Evolutionary conservation across 495 filamentous ascomycete species (phyloP), one percentile per base, ranked within the genome.

Genomic region (Neurospora tetraspora): DNA sequence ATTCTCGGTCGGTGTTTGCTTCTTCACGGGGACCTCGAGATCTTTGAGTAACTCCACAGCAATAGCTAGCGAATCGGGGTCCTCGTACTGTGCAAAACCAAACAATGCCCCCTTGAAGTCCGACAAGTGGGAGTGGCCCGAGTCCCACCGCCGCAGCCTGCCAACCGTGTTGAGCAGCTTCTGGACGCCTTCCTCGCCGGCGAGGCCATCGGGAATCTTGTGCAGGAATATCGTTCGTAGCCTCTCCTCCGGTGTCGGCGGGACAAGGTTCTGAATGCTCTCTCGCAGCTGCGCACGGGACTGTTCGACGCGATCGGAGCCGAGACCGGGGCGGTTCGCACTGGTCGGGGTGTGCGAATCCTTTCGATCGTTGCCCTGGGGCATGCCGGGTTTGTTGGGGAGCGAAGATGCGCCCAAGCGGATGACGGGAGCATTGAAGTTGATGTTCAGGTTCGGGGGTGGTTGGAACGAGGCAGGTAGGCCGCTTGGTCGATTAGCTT

Each of bases 361-460:
- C 72, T 75, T 78, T 34, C 82, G 78, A 65, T 86, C 84, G 76
- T 88, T 81, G 12, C 86, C 82, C n/a, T 70, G 69, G 12, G 77
- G 73, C 1, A 85, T 86, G 43, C 88, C 81, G 43, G 91, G 85
- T 78, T 94, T 93, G 34, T 87, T 80, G 6, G 91, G 90, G 4
- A 88, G 88, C 10, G 89, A 87, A 4, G 87, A 89, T 45, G 88
- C 86, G 11, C 95, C 95, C 42, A 99, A 86, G 34, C 96, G 92
- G 81, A 99, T 98, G 42, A 98, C 95, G 69, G 96, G 94, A 23
- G 96, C 96, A 79, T 91, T 96, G 83, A 98, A 97, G 83, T 99
- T 98, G 84, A 99, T 97, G 81, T 97, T 96, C 86, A 98, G 91
- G 78, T 96, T 97, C 59, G 93, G 84, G 31, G 94, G 95, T 31